phyloP scores from a whole-genome alignment of 768 basidiomycete genomes.

The Pleurotus ostreatus region DNA sequence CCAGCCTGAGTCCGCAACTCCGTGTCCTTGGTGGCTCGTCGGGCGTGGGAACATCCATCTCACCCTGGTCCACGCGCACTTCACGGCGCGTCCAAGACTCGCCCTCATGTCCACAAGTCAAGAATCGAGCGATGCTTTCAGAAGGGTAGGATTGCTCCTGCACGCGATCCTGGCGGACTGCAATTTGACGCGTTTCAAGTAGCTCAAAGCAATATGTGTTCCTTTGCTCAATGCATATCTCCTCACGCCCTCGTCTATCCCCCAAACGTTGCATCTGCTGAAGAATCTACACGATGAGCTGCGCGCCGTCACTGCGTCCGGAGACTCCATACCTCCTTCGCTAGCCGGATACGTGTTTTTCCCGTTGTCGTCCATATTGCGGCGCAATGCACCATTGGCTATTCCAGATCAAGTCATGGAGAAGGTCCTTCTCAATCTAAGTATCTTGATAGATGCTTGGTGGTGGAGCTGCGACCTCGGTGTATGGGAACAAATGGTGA shows the following conservation, averaged over 20 bases:
- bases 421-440: slow-evolving; percentile 57
- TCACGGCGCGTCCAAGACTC: not conserved
- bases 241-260: slow-evolving; percentile 52
- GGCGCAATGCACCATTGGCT: slow-evolving; percentile 61
- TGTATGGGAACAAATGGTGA: slow-evolving; percentile 85
- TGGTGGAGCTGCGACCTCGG: slow-evolving; percentile 78
- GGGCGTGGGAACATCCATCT: not conserved
- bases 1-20: not conserved
- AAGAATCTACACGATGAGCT: slow-evolving; percentile 47
- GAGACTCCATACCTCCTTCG: slow-evolving; percentile 41
- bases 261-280: slow-evolving; percentile 47
- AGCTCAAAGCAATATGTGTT: slow-evolving; percentile 76
- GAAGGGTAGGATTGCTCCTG: slow-evolving; percentile 2
- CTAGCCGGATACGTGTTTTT: slow-evolving; percentile 85
- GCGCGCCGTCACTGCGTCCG: slow-evolving; percentile 33
- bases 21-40: not conserved
- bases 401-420: slow-evolving; percentile 84
- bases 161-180: too few species aligned
- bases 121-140: not conserved
- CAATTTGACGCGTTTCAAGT: slow-evolving; percentile 1
- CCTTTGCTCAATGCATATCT: slow-evolving; percentile 70
- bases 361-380: slow-evolving; percentile 81
- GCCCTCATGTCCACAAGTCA: not conserved
- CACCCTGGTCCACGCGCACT: not conserved
- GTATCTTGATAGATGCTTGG: slow-evolving; percentile 64